Evolutionary conservation across 2,329 filamentous ascomycete species (phyloP).

Genomic region (Sclerotinia minor): DNA sequence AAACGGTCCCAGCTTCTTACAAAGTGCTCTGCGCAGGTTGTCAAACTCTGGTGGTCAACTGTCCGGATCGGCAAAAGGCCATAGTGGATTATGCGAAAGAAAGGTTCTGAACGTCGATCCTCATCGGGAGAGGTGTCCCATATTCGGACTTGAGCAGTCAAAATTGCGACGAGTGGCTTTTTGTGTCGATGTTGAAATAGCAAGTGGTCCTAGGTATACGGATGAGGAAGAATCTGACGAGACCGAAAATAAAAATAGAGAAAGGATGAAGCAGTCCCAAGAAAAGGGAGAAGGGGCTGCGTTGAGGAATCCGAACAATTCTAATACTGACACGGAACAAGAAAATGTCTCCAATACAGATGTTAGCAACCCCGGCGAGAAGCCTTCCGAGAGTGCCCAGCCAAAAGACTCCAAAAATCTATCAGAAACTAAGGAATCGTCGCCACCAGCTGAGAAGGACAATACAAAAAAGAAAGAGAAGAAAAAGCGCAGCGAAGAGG

Average conservation of each 20-base stretch:
- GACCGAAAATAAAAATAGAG: slow-evolving; percentile 51
- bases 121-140: slow-evolving; percentile 73
- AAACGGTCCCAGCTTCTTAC: slow-evolving; percentile 71
- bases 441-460: slow-evolving; percentile 41
- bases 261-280: slow-evolving; percentile 62
- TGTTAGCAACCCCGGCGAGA: slow-evolving; percentile 42
- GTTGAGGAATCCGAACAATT: slow-evolving; percentile 63
- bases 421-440: neutral
- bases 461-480: slow-evolving; percentile 83
- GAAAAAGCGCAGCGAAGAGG: slow-evolving; percentile 92
- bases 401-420: slow-evolving; percentile 40
- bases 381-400: slow-evolving; percentile 45
- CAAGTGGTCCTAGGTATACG: slow-evolving; percentile 75
- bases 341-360: slow-evolving; percentile 47
- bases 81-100: slow-evolving; percentile 75
- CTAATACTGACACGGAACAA: slow-evolving; percentile 59
- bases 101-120: slow-evolving; percentile 82
- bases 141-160: slow-evolving; percentile 74
- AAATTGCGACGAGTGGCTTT: slow-evolving; percentile 90
- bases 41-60: slow-evolving; percentile 56
- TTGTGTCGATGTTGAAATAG: slow-evolving; percentile 96
- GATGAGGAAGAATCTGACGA: slow-evolving; percentile 62
- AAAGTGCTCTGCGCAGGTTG: slow-evolving; percentile 76
- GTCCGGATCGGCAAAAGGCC: slow-evolving; percentile 48
- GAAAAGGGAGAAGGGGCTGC: slow-evolving; percentile 75